Evolutionary conservation across 2,329 filamentous ascomycete species (phyloP), one percentile per base, ranked within the genome.

Genomic region (Microascus cirrosus): DNA sequence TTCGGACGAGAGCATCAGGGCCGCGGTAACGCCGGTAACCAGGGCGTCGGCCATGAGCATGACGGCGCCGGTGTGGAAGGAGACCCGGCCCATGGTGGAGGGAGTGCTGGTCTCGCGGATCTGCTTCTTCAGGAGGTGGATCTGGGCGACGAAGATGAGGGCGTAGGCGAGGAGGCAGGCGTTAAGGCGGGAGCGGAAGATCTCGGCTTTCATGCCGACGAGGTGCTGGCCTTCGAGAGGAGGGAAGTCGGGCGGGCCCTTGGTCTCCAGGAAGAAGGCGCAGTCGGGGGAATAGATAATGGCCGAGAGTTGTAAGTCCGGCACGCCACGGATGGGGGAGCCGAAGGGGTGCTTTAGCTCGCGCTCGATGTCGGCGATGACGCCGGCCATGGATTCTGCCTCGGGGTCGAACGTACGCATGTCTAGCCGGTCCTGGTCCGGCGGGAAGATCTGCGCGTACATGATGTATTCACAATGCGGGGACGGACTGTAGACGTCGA

Each of bases 401-500:
- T 70, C 65, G 1, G 69, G 65, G 54, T 61, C 67, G 59, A 63
- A 68, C 59, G 62, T 68, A 59, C 60, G 61, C 24, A 71, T 65
- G 57, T 69, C 65, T 24, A 75, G 61, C 22, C 69, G 66, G 10
- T 69, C 64, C 13, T 69, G 68, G 53, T 77, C 70, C 3, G 80
- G 70, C 1, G 83, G 82, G 61, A 87, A 79, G 48, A 93, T 78
- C 68, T 97, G 94, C 34, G 93, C 75, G 69, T 92, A 97, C 58
- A 95, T 74, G 55, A 99, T 75, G 66, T 90, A 90, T 70, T 99
- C 94, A 77, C 94, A 99, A 64, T 89, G 87, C 0, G 90, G 90
- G 13, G 68, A 70, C 20, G 83, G 80, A 60, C 80, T 78, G 59
- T 74, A 76, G 12, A 79, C 73, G 60, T 87, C 85, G 24, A 81